Conservation (phyloP, 2,329 filamentous ascomycete species). For the Reticulascus tulasneorum region DNA sequence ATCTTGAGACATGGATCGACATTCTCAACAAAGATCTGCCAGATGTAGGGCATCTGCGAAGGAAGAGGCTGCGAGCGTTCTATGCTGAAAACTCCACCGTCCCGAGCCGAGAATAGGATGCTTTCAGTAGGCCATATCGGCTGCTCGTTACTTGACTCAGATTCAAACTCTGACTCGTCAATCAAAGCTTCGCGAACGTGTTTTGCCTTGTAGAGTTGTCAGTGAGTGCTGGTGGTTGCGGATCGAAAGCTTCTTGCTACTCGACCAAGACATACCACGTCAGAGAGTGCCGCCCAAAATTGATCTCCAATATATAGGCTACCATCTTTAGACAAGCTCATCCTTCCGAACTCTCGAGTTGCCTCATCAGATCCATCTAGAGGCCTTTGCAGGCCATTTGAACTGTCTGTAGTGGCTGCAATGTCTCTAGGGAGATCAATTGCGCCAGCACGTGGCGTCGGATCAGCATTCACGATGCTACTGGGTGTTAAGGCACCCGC, state of each 20-base stretch:
- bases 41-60: conserved; percentile 19
- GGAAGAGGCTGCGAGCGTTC: conserved; percentile 3
- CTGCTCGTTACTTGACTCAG: not conserved
- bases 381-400: too few species aligned
- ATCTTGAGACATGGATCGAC: conserved; percentile 43
- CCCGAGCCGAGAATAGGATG: not conserved
- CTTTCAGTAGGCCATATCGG: too few species aligned
- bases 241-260: not conserved
- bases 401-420: too few species aligned
- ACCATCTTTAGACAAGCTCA: too few species aligned
- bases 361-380: not conserved
- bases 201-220: too few species aligned
- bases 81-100: not conserved
- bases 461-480: not conserved
- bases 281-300: not conserved
- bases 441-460: too few species aligned
- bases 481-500: conserved; percentile 4
- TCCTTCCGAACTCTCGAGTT: not conserved
- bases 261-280: not conserved
- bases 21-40: conserved; percentile 42
- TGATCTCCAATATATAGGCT: too few species aligned
- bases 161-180: not conserved
- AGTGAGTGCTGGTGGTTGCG: too few species aligned
- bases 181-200: not conserved
- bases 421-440: too few species aligned